A percentile compares a stretch with the other conserved stretches of the same genome.
phyloP scores from a whole-genome alignment of 352 stramenopile genomes.

The Globisporangium heterothallicum region DNA sequence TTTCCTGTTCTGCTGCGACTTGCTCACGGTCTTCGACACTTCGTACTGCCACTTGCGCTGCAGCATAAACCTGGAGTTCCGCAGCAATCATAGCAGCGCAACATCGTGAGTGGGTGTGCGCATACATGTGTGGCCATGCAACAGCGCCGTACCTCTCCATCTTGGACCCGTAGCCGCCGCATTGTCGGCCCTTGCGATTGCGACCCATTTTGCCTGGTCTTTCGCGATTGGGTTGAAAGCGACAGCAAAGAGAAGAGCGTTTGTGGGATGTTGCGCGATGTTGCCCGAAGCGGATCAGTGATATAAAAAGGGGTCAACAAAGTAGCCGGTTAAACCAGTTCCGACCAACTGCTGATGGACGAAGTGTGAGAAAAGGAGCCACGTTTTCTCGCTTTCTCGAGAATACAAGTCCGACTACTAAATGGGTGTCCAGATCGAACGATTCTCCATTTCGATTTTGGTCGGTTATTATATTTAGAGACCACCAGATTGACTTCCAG shows the following conservation, averaged over 20 bases:
- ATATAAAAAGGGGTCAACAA: no score
- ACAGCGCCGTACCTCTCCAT: conserved; percentile 53
- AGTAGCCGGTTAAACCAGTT: no score
- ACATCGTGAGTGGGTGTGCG: not conserved
- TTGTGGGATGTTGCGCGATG: not conserved
- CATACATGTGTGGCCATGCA: no score
- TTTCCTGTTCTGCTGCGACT: conserved; percentile 31
- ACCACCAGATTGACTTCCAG: no score
- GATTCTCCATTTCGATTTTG: no score
- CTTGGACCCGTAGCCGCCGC: conserved; percentile 65
- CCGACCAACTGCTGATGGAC: no score
- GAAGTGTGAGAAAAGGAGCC: no score
- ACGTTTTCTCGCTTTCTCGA: no score
- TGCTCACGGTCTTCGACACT: conserved; percentile 25
- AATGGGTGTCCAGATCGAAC: no score
- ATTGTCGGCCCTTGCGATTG: conserved; percentile 68
- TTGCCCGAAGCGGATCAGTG: not conserved
- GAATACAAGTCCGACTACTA: no score
- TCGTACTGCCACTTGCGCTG: conserved; percentile 59
- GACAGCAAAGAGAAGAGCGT: not conserved
- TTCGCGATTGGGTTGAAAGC: not conserved
- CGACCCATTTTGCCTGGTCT: conserved; percentile 36
- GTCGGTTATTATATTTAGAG: no score
- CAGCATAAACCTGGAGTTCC: conserved; percentile 69
- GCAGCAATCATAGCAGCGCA: no score